Conservation (phyloP, 345 rosid species). For the Acer yangbiense region DNA sequence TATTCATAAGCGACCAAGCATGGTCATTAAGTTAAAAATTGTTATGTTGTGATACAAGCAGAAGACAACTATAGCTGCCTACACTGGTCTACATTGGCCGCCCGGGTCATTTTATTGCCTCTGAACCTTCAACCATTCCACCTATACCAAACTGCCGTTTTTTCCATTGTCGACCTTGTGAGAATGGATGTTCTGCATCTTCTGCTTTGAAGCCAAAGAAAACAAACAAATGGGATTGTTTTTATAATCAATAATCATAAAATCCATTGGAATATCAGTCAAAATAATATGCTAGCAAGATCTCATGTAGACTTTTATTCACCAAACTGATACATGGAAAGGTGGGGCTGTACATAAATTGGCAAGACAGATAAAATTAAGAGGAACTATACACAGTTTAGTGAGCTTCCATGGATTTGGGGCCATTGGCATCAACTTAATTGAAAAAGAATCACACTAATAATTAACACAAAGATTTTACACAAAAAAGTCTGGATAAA, state of each 20-base stretch:
- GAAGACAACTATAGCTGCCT: not conserved
- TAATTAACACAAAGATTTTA: slow-evolving; percentile 24
- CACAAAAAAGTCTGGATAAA: slow-evolving; percentile 28
- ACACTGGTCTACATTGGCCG: slow-evolving; percentile 7
- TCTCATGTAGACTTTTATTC: not conserved
- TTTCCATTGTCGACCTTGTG: slow-evolving; percentile 38
- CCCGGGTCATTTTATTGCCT: slow-evolving; percentile 31
- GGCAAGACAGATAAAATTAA: not conserved
- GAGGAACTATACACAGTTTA: not conserved
- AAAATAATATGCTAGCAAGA: slow-evolving; percentile 4
- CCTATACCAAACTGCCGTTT: slow-evolving; percentile 36
- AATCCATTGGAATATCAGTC: not conserved
- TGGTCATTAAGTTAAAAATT: slow-evolving; percentile 8
- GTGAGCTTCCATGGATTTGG: not conserved
- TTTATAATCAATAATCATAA: slow-evolving; percentile 18
- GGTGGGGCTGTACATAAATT: not conserved
- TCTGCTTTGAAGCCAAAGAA: slow-evolving; percentile 44
- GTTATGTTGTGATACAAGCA: slow-evolving; percentile 2
- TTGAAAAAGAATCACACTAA: slow-evolving; percentile 9
- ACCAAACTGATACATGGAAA: not conserved
- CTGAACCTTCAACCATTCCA: slow-evolving; percentile 32
- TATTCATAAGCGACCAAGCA: slow-evolving; percentile 12
- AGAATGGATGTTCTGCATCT: slow-evolving; percentile 33
- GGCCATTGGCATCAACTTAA: not conserved
- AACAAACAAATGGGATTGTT: slow-evolving; percentile 19